Conservation (phyloP, 1,139 yeast genomes). For the Pichia sp. region DNA sequence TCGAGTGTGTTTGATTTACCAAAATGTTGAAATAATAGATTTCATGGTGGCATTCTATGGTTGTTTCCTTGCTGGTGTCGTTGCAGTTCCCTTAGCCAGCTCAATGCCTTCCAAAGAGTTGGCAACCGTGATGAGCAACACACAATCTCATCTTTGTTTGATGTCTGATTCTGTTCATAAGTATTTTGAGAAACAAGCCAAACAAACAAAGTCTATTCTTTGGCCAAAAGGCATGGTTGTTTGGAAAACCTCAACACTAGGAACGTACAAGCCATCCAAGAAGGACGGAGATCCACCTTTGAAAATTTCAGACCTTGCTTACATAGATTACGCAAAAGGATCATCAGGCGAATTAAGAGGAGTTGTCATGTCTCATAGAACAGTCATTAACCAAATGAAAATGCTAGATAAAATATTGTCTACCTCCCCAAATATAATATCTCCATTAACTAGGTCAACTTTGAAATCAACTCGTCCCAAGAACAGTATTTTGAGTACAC, state of each 20-base stretch:
- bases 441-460: slow-evolving; percentile 35
- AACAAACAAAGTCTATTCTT: slow-evolving; percentile 29
- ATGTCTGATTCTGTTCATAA: slow-evolving; percentile 77
- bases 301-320: slow-evolving; percentile 77
- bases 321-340: slow-evolving; percentile 86
- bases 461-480: slow-evolving; percentile 30
- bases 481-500: slow-evolving; percentile 56
- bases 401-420: slow-evolving; percentile 64
- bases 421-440: slow-evolving; percentile 47
- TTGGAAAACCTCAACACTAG: slow-evolving; percentile 89
- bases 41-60: slow-evolving; percentile 85
- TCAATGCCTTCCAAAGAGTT: slow-evolving; percentile 62
- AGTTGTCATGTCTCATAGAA: slow-evolving; percentile 85
- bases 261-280: slow-evolving; percentile 58
- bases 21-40: slow-evolving; percentile 79
- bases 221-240: slow-evolving; percentile 62
- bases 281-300: slow-evolving; percentile 59
- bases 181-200: slow-evolving; percentile 55
- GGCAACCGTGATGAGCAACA: slow-evolving; percentile 62
- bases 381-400: slow-evolving; percentile 84
- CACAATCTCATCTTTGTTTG: slow-evolving; percentile 73
- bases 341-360: slow-evolving; percentile 93
- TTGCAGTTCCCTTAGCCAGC: slow-evolving; percentile 88
- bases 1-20: slow-evolving; percentile 77
- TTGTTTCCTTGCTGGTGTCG: slow-evolving; percentile 88